A percentile compares a stretch with the other conserved stretches of the same genome.
Evolutionary conservation across 192 early-diverging fungal species (phyloP).

Genomic region (Anaeromyces robustus): DNA sequence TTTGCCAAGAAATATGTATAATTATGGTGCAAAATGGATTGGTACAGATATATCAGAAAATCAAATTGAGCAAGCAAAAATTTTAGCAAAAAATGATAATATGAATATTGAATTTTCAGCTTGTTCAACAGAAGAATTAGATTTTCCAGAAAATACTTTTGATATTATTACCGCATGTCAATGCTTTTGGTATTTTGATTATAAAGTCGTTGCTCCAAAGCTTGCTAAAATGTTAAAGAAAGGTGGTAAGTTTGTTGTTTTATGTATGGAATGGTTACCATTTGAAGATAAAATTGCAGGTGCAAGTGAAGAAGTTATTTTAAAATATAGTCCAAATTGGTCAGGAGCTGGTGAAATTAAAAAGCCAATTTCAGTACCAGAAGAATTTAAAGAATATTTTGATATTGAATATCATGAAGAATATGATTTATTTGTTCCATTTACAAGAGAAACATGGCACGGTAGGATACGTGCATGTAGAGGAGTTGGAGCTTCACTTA

Average conservation of each 20-base stretch:
- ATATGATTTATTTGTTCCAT: neutral
- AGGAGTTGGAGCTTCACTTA: neutral
- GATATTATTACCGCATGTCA: neutral
- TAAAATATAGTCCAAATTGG: neutral
- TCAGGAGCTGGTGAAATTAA: neutral
- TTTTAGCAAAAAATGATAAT: neutral
- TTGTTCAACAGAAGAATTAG: neutral
- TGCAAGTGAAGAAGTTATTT: neutral
- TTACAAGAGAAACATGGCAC: neutral
- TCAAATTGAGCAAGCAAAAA: neutral
- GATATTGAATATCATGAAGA: neutral
- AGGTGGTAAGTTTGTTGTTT: neutral
- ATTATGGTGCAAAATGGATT: neutral
- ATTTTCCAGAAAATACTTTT: neutral
- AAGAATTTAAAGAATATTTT: neutral
- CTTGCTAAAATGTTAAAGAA: neutral
- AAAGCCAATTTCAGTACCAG: neutral
- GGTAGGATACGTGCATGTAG: neutral
- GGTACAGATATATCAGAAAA: neutral
- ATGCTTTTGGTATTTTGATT: neutral
- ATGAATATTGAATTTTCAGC: neutral
- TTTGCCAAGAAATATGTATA: neutral
- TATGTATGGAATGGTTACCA: neutral
- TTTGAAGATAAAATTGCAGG: neutral
- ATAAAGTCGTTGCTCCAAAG: neutral